Evolutionary conservation across 2,329 filamentous ascomycete species (phyloP).

Genomic region (Endoconidiophora polonica): DNA sequence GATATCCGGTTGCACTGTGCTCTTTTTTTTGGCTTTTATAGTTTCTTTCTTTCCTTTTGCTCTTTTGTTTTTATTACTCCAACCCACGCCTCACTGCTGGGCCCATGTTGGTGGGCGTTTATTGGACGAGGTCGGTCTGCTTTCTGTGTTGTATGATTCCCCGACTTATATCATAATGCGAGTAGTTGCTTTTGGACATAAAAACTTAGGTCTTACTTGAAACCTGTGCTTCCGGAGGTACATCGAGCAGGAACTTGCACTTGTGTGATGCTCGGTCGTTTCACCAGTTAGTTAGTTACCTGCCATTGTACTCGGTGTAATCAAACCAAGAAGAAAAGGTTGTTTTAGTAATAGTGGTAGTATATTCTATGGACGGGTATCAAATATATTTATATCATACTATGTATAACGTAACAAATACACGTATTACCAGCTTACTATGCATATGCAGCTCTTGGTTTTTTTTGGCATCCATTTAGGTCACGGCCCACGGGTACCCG

Average conservation of each 20-base stretch:
- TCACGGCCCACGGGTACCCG: conserved; percentile 31
- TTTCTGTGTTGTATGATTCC: conserved; percentile 13
- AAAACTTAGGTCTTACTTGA: no score
- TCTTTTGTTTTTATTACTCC: background rate
- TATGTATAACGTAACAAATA: background rate
- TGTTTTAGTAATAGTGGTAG: background rate
- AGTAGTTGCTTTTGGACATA: background rate
- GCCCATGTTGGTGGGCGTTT: background rate
- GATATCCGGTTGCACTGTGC: background rate
- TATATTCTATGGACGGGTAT: background rate
- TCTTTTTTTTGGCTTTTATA: background rate
- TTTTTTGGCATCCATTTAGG: conserved; percentile 19
- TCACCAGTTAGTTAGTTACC: no score
- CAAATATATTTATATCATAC: background rate
- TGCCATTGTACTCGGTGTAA: background rate
- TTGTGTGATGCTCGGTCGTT: no score
- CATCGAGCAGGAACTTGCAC: no score
- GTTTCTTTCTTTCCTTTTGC: conserved; percentile 7
- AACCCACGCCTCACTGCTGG: no score
- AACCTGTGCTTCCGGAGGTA: no score
- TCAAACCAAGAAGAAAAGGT: background rate
- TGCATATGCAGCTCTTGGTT: background rate
- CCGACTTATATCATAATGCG: conserved; percentile 9
- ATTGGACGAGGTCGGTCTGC: background rate
- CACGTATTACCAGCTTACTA: background rate